Percentiles rank a stretch among this genome's conserved stretches.
These are phyloP conservation scores for Tulasnella sp. DNA, from an alignment of 768 basidiomycete genomes.

Conservation along the genomic window DNA sequence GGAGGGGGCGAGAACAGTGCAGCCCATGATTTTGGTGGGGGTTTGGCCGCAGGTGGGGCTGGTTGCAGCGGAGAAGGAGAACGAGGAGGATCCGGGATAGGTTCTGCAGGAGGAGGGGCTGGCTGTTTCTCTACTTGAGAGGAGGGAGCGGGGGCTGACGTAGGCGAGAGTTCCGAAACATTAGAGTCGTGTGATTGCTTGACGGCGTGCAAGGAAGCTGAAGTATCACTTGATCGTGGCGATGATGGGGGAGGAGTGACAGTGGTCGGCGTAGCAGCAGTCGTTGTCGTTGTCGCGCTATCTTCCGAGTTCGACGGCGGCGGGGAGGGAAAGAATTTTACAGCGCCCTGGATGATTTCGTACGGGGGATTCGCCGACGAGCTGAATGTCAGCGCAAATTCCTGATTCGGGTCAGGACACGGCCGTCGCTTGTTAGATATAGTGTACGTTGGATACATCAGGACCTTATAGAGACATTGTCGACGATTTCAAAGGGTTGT, in stretches of 20 bases:
- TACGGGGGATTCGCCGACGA: constrained; percentile 17
- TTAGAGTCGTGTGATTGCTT: background rate
- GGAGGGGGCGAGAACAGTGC: constrained; percentile 23
- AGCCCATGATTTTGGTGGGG: constrained; percentile 23
- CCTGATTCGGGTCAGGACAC: background rate
- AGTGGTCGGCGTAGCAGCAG: constrained; percentile 14
- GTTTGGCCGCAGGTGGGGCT: constrained; percentile 7
- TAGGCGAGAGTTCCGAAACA: constrained; percentile 9
- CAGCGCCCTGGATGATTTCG: constrained; percentile 42
- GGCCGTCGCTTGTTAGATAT: constrained; percentile 3
- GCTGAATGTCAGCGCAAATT: constrained; percentile 14
- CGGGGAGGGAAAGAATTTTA: constrained; percentile 42
- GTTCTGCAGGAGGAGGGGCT: background rate
- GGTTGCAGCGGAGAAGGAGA: background rate
- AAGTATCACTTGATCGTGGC: constrained; percentile 1
- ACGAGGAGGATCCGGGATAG: background rate
- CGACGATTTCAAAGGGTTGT: background rate
- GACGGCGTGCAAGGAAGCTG: background rate
- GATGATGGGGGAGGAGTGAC: constrained; percentile 13
- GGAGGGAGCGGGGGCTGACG: constrained; percentile 9
- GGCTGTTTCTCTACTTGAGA: background rate
- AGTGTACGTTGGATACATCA: constrained; percentile 7
- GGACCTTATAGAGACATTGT: background rate
- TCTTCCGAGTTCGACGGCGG: constrained; percentile 26
- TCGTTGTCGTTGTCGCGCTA: constrained; percentile 2